Base-by-base conservation (phyloP, 768 basidiomycete genomes). In the Boletus insuetus region DNA sequence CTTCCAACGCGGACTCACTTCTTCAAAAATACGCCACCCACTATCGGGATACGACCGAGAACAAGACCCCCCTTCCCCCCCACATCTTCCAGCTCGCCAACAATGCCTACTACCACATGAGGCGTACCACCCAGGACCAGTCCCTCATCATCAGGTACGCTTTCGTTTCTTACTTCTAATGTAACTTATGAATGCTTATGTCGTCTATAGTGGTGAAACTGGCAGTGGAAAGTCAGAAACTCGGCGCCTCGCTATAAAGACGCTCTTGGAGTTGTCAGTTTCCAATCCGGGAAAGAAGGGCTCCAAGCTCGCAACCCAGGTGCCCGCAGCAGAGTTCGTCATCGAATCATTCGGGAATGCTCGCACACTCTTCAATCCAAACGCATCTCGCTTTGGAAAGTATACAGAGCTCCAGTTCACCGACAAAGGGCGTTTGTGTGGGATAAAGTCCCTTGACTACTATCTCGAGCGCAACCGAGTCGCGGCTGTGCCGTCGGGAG, bases 331-430 rank as follows among this genome's bases (percentile, higher is more conserved):
- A 22, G 91, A 97, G 77, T 98, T 94, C 70, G 91, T 98, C 56
- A 86, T 98, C 58, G 94, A 98, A 71, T 79, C 92, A 1, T 98
- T 98, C 67, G 96, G 96, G 16, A 89, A 91, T 63, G 91, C 95
- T 19, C 87, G 91, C 55, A 93, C 93, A 1, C 82, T 93, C 52
- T 88, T 91, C 75, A 97, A 98, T 67, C 82, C 91, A 45, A 97
- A 97, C 65, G 95, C 96, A 14, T 98, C 97, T 31, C 88, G 94
- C 46, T 97, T 96, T 68, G 97, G 96, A 53, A 94, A 96, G 70
- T 99, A 99, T 71, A 97, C 94, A 43, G 97, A 99, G 67, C 81
- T 99, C 0, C 97, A 98, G 73, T 98, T 98, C 75, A 91, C 83
- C 49, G 94, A 98, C 34, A 87, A 90, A 20, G 95, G 95, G 8